phyloP scores from a whole-genome alignment of 768 basidiomycete species.

The Rhizopogon vinicolor region DNA sequence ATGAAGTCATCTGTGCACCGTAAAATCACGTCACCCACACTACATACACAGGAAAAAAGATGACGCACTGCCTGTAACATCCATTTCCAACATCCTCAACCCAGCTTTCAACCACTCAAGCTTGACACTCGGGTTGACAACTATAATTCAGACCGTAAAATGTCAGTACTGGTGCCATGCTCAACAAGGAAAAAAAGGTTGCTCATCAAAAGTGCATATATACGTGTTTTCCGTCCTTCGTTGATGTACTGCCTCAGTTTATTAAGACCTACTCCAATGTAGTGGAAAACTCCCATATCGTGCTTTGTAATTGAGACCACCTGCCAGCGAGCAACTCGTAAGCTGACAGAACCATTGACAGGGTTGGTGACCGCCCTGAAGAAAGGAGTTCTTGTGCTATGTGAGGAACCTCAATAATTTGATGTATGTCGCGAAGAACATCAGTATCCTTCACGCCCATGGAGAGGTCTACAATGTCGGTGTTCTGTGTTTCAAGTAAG shows the following conservation, averaged over 20 bases:
- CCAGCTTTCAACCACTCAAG: conserved; percentile 2
- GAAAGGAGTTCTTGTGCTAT: conserved; percentile 29
- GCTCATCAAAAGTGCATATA: conserved; percentile 11
- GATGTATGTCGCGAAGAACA: conserved; percentile 23
- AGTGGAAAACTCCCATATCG: conserved; percentile 20
- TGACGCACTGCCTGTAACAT: conserved; percentile 1
- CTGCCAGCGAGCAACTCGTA: conserved; percentile 26
- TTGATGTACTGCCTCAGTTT: conserved; percentile 30
- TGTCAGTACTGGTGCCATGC: neutral
- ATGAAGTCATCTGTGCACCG: too few relatives aligned
- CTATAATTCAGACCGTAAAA: neutral
- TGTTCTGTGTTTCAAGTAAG: neutral
- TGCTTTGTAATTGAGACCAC: conserved; percentile 4
- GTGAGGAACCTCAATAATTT: too few relatives aligned
- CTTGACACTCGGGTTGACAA: conserved; percentile 14
- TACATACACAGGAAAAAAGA: too few relatives aligned
- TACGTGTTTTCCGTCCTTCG: conserved; percentile 2
- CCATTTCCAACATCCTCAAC: neutral
- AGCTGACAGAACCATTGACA: conserved; percentile 26
- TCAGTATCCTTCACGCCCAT: conserved; percentile 2
- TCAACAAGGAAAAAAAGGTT: neutral
- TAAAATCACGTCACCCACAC: too few relatives aligned
- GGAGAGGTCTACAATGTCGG: neutral
- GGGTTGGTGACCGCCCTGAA: conserved; percentile 29
- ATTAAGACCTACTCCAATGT: conserved; percentile 19